Evolutionary conservation across 225 moss, liverwort and hornwort genomes (phyloP).

Genomic region (Sphagnum tenellum): DNA sequence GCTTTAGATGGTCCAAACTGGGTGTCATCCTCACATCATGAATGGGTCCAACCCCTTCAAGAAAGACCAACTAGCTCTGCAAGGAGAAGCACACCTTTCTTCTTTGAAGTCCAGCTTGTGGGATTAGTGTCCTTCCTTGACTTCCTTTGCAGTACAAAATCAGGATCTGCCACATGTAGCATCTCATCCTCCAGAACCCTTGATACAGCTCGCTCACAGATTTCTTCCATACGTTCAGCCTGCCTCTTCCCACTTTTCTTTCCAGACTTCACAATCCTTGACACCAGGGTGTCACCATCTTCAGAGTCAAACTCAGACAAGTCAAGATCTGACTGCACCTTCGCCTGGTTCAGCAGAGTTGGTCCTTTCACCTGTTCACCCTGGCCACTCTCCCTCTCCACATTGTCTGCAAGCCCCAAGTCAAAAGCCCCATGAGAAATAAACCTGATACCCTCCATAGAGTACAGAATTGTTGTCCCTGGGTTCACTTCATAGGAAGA

Average conservation of each 20-base stretch:
- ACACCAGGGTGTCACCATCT: slow-evolving; percentile 11
- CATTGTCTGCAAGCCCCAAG: not conserved
- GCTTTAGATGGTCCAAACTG: no score
- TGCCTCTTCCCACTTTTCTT: slow-evolving; percentile 9
- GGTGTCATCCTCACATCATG: no score
- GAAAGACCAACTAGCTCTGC: no score
- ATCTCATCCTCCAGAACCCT: slow-evolving; percentile 47
- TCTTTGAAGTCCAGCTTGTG: slow-evolving; percentile 27
- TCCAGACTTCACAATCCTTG: slow-evolving; percentile 5
- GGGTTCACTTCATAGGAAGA: no score
- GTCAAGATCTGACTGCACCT: not conserved
- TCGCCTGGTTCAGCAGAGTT: not conserved
- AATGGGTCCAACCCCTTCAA: no score
- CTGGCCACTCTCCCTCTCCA: not conserved
- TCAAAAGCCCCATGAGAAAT: no score
- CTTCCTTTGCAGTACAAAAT: slow-evolving; percentile 9
- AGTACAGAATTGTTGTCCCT: no score
- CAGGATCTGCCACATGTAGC: slow-evolving; percentile 15
- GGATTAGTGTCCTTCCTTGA: slow-evolving; percentile 30
- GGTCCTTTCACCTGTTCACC: slow-evolving; percentile 1
- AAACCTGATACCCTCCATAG: no score
- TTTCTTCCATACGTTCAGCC: slow-evolving; percentile 26
- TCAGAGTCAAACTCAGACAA: slow-evolving; percentile 35
- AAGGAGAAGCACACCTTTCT: slow-evolving; percentile 3
- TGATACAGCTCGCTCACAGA: slow-evolving; percentile 30